phyloP scores from a whole-genome alignment of 371 early-diverging fungal species.

The Neoconidiobolus thromboides region DNA sequence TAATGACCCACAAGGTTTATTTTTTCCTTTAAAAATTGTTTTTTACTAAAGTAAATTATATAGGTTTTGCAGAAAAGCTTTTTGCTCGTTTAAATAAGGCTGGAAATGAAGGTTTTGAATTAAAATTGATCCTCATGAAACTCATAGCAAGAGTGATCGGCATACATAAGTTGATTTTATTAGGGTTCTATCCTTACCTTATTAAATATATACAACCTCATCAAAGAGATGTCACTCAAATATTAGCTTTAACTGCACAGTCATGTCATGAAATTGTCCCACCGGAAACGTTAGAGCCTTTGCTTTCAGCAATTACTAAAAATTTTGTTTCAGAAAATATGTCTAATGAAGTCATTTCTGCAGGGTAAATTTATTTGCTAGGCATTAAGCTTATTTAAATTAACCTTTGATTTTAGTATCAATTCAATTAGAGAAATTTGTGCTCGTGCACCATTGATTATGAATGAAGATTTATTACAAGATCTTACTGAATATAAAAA shows the following conservation, averaged over 20 bases:
- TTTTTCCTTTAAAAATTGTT: background rate
- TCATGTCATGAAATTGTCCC: conserved; percentile 80
- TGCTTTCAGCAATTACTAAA: conserved; percentile 76
- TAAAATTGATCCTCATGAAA: conserved; percentile 77
- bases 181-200: conserved; percentile 73
- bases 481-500: conserved; percentile 78
- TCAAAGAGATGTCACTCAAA: conserved; percentile 78
- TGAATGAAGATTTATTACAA: conserved; percentile 65
- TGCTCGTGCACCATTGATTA: conserved; percentile 72
- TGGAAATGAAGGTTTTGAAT: conserved; percentile 59
- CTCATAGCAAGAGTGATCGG: conserved; percentile 84
- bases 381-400: background rate
- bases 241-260: conserved; percentile 82
- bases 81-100: conserved; percentile 47
- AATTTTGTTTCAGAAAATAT: conserved; percentile 85
- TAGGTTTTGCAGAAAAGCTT: conserved; percentile 73
- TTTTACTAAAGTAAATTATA: background rate
- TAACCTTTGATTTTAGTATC: conserved; percentile 19
- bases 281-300: conserved; percentile 70
- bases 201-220: conserved; percentile 83
- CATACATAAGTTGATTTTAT: conserved; percentile 74
- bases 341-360: conserved; percentile 82
- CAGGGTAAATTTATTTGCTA: conserved; percentile 25
- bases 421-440: conserved; percentile 90
- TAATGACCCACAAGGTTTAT: conserved; percentile 79